A percentile compares a stretch with the other conserved stretches of the same genome.
phyloP scores from a whole-genome alignment of 2,329 filamentous ascomycete species.

The Dactylellina cionopaga region DNA sequence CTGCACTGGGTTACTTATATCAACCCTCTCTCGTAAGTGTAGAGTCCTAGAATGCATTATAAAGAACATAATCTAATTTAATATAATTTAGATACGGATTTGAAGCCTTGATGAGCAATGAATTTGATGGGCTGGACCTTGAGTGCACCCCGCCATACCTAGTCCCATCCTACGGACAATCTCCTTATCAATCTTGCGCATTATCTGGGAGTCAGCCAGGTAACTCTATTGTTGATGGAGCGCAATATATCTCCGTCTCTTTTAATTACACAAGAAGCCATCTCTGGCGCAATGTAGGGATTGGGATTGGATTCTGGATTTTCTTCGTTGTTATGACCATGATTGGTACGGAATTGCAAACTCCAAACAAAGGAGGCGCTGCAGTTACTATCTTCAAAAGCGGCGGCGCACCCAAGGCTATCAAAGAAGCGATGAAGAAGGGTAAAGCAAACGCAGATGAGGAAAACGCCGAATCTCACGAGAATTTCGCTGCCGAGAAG shows the following conservation, averaged over 20 bases:
- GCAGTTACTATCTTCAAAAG: slow-evolving; percentile 72
- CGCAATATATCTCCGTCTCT: slow-evolving; percentile 73
- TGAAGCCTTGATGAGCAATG: slow-evolving; percentile 83
- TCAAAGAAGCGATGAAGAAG: slow-evolving; percentile 69
- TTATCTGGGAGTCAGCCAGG: slow-evolving; percentile 76
- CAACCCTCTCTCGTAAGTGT: slow-evolving; percentile 73
- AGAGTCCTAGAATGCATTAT: no score
- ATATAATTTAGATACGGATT: no score
- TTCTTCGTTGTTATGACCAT: slow-evolving; percentile 81
- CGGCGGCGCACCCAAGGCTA: slow-evolving; percentile 69
- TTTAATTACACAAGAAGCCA: slow-evolving; percentile 75
- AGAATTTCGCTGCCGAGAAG: slow-evolving; percentile 3
- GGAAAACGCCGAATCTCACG: slow-evolving; percentile 65
- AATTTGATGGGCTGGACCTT: slow-evolving; percentile 76
- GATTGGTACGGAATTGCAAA: slow-evolving; percentile 70
- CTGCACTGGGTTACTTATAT: slow-evolving; percentile 82
- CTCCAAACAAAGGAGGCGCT: slow-evolving; percentile 70
- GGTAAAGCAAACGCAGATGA: slow-evolving; percentile 63
- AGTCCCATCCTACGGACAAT: slow-evolving; percentile 74
- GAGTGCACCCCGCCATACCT: slow-evolving; percentile 75
- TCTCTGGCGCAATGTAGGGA: slow-evolving; percentile 85
- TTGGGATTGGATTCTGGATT: slow-evolving; percentile 76
- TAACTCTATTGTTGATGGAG: slow-evolving; percentile 71
- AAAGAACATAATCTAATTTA: no score
- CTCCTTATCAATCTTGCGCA: slow-evolving; percentile 82